Evolutionary conservation across 2,329 filamentous ascomycete genomes (phyloP).

Genomic region (Fusarium napiforme): DNA sequence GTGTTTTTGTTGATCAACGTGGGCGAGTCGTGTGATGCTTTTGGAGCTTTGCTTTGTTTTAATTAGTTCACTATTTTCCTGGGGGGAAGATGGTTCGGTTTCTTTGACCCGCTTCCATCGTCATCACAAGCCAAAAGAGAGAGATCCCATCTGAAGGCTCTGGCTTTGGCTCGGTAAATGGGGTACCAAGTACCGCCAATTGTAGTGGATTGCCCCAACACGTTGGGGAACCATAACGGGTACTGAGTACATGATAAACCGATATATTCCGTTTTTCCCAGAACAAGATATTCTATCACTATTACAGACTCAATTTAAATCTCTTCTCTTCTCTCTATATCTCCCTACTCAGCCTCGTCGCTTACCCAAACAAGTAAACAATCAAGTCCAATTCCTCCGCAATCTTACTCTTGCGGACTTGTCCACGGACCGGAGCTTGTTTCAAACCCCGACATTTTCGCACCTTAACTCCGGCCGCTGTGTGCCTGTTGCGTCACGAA

Average conservation of each 20-base stretch:
- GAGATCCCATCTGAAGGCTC: background rate
- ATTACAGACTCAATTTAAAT: background rate
- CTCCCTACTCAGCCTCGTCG: background rate
- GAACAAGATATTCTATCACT: background rate
- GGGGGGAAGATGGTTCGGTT: conserved; percentile 28
- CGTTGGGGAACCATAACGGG: conserved; percentile 37
- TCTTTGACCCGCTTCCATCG: conserved; percentile 28
- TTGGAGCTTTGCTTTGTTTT: conserved; percentile 7
- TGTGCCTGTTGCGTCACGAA: conserved; percentile 22
- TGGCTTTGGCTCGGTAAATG: background rate
- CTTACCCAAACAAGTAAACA: conserved; percentile 28
- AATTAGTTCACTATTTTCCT: conserved; percentile 7
- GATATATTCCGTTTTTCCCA: conserved; percentile 41
- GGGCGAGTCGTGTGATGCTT: conserved; percentile 22
- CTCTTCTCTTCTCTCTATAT: background rate
- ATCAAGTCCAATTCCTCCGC: conserved; percentile 1
- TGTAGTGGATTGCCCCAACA: conserved; percentile 41
- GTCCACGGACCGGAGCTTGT: conserved; percentile 31
- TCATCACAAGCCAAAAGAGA: conserved; percentile 38
- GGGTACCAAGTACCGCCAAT: conserved; percentile 31
- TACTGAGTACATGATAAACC: conserved; percentile 36
- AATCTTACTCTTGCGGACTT: conserved; percentile 33
- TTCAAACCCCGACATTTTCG: conserved; percentile 33
- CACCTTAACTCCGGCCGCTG: conserved; percentile 42
- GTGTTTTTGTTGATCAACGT: conserved; percentile 20